Evolutionary conservation across 1,139 yeast genomes (phyloP).

Genomic region (Schwanniomyces etchellsii): DNA sequence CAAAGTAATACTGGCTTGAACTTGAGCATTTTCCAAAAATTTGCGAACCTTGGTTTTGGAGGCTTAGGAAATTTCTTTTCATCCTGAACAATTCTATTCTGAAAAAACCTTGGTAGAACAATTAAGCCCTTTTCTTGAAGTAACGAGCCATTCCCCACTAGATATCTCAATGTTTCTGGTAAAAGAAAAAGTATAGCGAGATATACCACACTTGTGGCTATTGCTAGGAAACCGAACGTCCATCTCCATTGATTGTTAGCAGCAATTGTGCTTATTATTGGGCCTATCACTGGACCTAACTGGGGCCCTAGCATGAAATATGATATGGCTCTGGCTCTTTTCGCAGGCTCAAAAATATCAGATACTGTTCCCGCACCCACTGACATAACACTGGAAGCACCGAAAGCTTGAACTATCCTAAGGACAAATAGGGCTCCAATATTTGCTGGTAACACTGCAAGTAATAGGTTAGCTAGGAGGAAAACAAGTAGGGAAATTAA

Average conservation of each 20-base stretch:
- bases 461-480: conserved; percentile 40
- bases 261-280: conserved; percentile 38
- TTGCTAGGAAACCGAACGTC: conserved; percentile 50
- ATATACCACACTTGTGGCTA: conserved; percentile 36
- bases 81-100: conserved; percentile 20
- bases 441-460: conserved; percentile 45
- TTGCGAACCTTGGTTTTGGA: conserved; percentile 39
- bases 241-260: conserved; percentile 45
- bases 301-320: conserved; percentile 59
- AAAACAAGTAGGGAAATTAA: conserved; percentile 38
- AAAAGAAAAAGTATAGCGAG: conserved; percentile 34
- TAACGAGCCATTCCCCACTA: conserved; percentile 48
- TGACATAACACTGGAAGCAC: conserved; percentile 50
- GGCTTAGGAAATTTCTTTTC: conserved; percentile 35
- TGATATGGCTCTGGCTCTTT: conserved; percentile 47
- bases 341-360: conserved; percentile 42
- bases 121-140: conserved; percentile 15
- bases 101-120: conserved; percentile 23
- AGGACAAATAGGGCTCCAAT: conserved; percentile 39
- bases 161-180: conserved; percentile 51
- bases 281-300: conserved; percentile 54
- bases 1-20: conserved; percentile 44
- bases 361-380: conserved; percentile 55
- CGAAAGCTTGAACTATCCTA: conserved; percentile 48
- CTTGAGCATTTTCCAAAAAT: conserved; percentile 30